Base-by-base conservation (phyloP, 495 filamentous ascomycete species). In the Aspergillus homomorphus region DNA sequence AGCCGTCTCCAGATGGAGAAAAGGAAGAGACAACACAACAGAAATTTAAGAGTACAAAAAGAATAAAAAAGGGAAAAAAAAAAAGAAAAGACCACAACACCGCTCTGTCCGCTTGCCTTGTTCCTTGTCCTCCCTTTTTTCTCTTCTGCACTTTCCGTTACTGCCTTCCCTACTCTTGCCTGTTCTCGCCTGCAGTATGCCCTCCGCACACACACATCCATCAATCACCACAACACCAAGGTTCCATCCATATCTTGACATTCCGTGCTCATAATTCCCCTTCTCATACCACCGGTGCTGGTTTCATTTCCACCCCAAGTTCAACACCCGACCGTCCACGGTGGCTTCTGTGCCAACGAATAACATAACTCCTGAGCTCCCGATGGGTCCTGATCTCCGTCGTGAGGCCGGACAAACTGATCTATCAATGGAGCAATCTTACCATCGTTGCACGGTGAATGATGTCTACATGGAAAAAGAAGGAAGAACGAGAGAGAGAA, bases 11-110 rank as follows among this genome's bases (percentile, higher is more conserved):
- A 49, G 38, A 53, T 51, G 61, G 62, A 55, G 52, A 61, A 48
- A 66, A 66, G 44, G 66, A 64, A 63, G 67, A 65, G 6, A 44
- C 46, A 52, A 53, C 14, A 44, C 19, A 61, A 64, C 60, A 61
- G 42, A 52, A 52, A 54, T 52, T 44, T 58, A 56, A n/a, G 53
- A 61, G 60, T 58, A 57, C 57, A 53, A 56, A 52, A 62, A 67
- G 51, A 60, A 46, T 64, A 66, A 46, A 63, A 66, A 62, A 70
- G 62, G 14, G n/a, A n/a, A n/a, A 56, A 51, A 48, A 53, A 22
- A 24, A 19, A 59, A 64, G 58, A 59, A 42, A 54, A 45, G 54
- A 50, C 46, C 58, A 57, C 51, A 61, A 61, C 54, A 51, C 16
- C 51, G 16, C 61, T 62, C 58, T 58, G 50, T 59, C 53, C 58